Conservation (phyloP, 2,329 filamentous ascomycete species). For the Colletotrichum lentis region DNA sequence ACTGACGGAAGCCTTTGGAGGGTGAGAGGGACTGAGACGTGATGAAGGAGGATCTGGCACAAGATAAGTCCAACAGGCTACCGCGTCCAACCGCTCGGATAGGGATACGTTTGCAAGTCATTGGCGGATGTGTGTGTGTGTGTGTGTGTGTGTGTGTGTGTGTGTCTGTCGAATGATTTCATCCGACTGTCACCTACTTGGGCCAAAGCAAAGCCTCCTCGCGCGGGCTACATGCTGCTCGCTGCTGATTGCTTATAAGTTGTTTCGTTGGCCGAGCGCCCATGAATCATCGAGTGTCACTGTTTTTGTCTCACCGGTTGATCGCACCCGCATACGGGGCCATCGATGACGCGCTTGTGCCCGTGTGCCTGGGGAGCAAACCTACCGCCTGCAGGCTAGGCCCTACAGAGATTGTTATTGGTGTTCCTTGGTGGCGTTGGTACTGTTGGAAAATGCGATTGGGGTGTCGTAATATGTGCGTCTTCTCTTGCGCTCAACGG, state of each 20-base stretch:
- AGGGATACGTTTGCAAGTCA: slow-evolving; percentile 12
- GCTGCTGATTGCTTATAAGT: slow-evolving; percentile 20
- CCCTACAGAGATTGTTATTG: background rate
- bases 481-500: slow-evolving; percentile 5
- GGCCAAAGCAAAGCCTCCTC: no score
- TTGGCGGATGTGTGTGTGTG: background rate
- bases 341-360: slow-evolving; percentile 31
- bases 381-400: background rate
- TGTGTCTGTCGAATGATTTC: slow-evolving; percentile 19
- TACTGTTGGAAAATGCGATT: background rate
- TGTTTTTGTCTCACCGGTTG: slow-evolving; percentile 18
- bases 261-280: background rate
- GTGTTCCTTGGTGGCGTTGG: background rate
- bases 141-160: background rate
- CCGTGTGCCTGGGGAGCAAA: background rate
- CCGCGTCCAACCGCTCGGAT: background rate
- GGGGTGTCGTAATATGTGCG: slow-evolving; percentile 22
- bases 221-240: background rate
- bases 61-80: slow-evolving; percentile 1
- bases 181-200: background rate
- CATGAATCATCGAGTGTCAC: slow-evolving; percentile 27
- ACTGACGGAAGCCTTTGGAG: background rate
- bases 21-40: no score
- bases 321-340: slow-evolving; percentile 2
- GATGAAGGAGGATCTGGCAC: background rate